Base-by-base conservation (phyloP, 805 yeast genomes). In the Starmerella sirachaensis region DNA sequence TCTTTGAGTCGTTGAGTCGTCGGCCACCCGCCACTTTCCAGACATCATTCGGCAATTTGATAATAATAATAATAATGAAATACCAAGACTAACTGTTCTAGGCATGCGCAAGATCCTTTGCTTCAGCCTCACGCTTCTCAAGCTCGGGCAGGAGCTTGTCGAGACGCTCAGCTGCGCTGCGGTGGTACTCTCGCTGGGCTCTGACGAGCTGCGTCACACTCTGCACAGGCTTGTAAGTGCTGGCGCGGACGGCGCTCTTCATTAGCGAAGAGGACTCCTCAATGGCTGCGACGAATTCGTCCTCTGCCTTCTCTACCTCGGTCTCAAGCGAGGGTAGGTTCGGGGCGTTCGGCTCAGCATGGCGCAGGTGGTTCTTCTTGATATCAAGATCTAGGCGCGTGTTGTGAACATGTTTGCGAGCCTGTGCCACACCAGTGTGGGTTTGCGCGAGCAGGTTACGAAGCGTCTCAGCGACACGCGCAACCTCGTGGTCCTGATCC, bases 231-330 rank as follows among this genome's bases (percentile, higher is more conserved):
- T 74, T 70, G 35, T 37, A 34, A 29, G 49, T 32, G 16, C 85
- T 74, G 39, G 75, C 67, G 40, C 76, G 76, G 48, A 83, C 70
- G 20, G 79, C 86, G 55, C 77, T 76, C 63, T 77, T 82, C 86
- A 83, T 78, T 42, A 78, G 73, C 27, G 75, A 64, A 38, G 82
- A 83, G 27, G 93, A 91, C 53, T 79, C 91, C 62, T 83, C 94
- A 24, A 84, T 84, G 18, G 86, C 78, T 49, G 80, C 82, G 32
- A 91, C 93, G 58, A 83, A 83, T 53, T 51, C 86, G 53, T 83
- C 94, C 62, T 83, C 94, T 35, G 83, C 75, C 44, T 76, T 72
- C 60, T 83, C 93, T 70, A 83, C 76, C 46, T 74, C 71, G 34
- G 76, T 79, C 52, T 86, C 68, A 43, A 78, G 69, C 34, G 75